Evolutionary conservation across 1,284 basidiomycete species (phyloP), one percentile per base, ranked within the genome.

Genomic region (Schizopora paradoxa): DNA sequence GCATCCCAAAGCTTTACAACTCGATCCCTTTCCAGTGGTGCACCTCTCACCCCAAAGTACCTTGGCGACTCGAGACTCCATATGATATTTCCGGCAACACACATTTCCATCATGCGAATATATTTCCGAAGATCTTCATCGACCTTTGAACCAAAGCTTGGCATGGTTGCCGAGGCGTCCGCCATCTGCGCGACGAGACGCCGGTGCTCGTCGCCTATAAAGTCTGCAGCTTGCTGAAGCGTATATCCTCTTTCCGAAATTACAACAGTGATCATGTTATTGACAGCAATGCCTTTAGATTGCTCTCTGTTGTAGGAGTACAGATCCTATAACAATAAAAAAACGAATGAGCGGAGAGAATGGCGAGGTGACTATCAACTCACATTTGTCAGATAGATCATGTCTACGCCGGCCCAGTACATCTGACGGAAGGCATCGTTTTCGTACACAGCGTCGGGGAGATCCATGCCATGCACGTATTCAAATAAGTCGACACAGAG

Each of bases 291-390:
- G 16, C 79, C 82, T 59, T 76, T 80, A 23, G 76, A 72, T 57
- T 82, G 76, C 56, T 86, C 82, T 71, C 80, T 76, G 58, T 82
- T 75, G 61, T 83, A 85, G 5, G 80, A 84, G 56, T 83, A 84
- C 8, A 84, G 65, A 45, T 85, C 82, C 82, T 83, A 38, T 36
- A 23, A 22, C 8, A 11, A 23, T 7, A 21, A 5, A 37, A 31
- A 21, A 29, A 19, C 3, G 21, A 33, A 16, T 34, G 16, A 4
- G 19, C 6, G 5, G 25, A 19, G 18, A 16, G 3, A 29, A 11
- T 16, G 11, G 11, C 31, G 27, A 46, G 29, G 14, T 26, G 34
- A 41, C 44, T 6, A 35, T 26, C n/a, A 32, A 64, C 73, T 62
- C 54, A 82, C 82, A 56, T 86, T 85, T 22, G 79, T 66, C 78